Evolutionary conservation across 768 basidiomycete genomes (phyloP), one percentile per base, ranked within the genome.

Genomic region (Mycena vitilis): DNA sequence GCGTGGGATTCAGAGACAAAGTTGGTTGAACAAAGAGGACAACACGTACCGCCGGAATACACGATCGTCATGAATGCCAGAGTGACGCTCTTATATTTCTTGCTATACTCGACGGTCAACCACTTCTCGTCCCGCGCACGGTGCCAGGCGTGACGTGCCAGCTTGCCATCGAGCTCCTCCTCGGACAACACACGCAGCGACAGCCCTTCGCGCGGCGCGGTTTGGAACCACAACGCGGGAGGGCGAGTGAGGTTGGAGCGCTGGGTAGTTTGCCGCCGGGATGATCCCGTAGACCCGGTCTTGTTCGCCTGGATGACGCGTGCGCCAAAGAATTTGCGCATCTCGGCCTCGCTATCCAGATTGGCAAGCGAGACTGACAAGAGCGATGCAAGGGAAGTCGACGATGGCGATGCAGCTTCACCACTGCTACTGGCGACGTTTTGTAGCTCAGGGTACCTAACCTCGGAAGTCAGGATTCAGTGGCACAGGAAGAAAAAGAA

Each of bases 241-340:
- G 95, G 95, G 49, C 90, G 89, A 0, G 94, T 94, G 20, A 99
- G 81, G 53, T 90, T 86, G 12, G 94, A 95, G 18, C 91, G 82
- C 37, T 86, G 84, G 5, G 78, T 70, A 11, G 82, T 84, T 5
- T 78, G 80, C 52, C 85, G 84, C 38, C 87, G 76, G 4, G 84
- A 65, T 0, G 82, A 71, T 5, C 77, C 74, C 2, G 78, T 68
- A 1, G 81, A 72, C 15, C 78, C 71, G 22, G 78, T 77, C 77
- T 87, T 88, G 36, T 84, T 85, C 2, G 91, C 88, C n/a, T 84
- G 83, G 11, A 98, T 87, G 65, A 98, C 96, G 74, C 91, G 93
- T 22, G 94, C 87, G 2, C 97, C 97, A 75, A 99, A 99, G 85
- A 98, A 97, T 70, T 90, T 91, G 63, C 93, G 90, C 80, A 99